phyloP scores from a whole-genome alignment of 2,329 filamentous ascomycete genomes.

The Fusarium paranaense region DNA sequence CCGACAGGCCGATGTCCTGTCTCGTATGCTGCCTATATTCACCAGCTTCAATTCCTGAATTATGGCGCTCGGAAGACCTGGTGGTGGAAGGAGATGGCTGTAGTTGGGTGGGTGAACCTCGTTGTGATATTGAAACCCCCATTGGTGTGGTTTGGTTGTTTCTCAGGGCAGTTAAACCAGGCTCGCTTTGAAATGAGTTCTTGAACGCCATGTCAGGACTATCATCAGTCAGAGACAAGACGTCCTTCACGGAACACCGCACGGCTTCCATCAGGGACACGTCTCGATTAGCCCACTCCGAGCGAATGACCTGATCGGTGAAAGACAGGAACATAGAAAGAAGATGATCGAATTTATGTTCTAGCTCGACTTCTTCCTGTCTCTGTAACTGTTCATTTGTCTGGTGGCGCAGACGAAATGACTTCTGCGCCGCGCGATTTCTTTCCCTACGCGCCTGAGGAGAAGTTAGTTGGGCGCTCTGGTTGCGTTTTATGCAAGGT shows the following conservation, averaged over 20 bases:
- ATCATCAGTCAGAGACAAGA: background rate
- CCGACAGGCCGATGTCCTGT: background rate
- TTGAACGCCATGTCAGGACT: background rate
- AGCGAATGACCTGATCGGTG: background rate
- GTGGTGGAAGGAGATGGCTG: background rate
- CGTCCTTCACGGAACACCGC: background rate
- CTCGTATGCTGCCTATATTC: background rate
- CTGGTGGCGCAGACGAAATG: background rate
- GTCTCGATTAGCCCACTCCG: background rate
- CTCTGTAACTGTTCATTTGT: background rate
- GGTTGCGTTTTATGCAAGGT: background rate
- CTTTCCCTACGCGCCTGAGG: background rate
- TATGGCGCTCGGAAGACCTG: background rate
- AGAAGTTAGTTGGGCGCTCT: background rate
- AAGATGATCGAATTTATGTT: background rate
- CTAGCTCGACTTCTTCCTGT: background rate
- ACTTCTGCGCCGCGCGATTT: background rate
- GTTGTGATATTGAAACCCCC: background rate
- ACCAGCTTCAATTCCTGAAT: background rate
- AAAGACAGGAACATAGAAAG: background rate
- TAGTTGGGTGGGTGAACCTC: background rate
- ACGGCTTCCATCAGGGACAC: background rate
- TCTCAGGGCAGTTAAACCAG: rapidly evolving
- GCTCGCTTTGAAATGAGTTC: background rate
- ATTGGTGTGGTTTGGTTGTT: background rate